Evolutionary conservation across 495 filamentous ascomycete genomes (phyloP).

Genomic region (Annulohypoxylon bovei): DNA sequence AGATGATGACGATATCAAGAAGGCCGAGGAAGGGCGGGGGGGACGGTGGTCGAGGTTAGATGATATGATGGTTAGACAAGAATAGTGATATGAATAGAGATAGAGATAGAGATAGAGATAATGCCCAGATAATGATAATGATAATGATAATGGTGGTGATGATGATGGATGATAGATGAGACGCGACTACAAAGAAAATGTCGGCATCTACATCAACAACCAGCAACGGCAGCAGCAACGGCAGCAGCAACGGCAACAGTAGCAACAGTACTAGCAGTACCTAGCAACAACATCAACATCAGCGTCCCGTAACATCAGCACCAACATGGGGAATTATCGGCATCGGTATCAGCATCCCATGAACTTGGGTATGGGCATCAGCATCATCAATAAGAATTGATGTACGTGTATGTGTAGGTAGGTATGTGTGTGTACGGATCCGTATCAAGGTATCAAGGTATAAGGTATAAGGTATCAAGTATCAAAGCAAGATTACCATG

Average conservation of each 20-base stretch:
- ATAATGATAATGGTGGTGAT: neutral
- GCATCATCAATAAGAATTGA: conserved; percentile 16
- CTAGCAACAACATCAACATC: neutral
- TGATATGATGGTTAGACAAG: neutral
- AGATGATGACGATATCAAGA: conserved; percentile 1
- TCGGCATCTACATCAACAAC: conserved; percentile 28
- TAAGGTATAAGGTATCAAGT: neutral
- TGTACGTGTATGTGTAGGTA: too few relatives aligned
- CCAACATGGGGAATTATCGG: conserved; percentile 5
- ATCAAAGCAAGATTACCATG: conserved; percentile 27
- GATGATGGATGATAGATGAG: conserved; percentile 13
- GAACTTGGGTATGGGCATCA: conserved; percentile 4
- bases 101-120: neutral
- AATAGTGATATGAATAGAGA: neutral
- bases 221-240: neutral
- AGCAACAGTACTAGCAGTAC: neutral
- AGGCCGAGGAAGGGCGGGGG: neutral
- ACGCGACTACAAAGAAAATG: conserved; percentile 16
- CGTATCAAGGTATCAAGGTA: neutral
- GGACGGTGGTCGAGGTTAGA: neutral
- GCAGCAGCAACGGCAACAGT: conserved; percentile 4
- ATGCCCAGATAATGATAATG: neutral
- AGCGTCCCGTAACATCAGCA: conserved; percentile 1
- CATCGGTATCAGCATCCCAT: conserved; percentile 17
- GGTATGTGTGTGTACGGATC: too few relatives aligned